A percentile compares a stretch with the other conserved stretches of the same genome.
phyloP scores from a whole-genome alignment of 2,329 filamentous ascomycete species.

The Monilinia fructicola region DNA sequence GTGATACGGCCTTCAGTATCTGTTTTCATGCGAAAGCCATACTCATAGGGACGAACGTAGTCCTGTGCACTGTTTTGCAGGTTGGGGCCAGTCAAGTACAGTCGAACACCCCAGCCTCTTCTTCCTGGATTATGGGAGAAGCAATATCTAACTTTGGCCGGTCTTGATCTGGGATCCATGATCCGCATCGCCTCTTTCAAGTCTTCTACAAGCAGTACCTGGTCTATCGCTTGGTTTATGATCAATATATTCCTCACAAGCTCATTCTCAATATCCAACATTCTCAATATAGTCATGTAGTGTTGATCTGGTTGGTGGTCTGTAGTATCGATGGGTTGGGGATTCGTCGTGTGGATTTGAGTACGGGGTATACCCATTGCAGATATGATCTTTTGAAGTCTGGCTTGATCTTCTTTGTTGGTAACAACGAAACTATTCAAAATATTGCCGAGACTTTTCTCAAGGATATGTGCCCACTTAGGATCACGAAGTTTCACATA shows the following conservation, averaged over 20 bases:
- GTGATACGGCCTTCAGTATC: slow-evolving; percentile 68
- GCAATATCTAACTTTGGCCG: slow-evolving; percentile 70
- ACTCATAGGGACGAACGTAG: slow-evolving; percentile 44
- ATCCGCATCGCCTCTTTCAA: slow-evolving; percentile 65
- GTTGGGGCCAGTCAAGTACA: slow-evolving; percentile 49
- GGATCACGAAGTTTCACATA: slow-evolving; percentile 75
- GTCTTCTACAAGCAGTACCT: slow-evolving; percentile 73
- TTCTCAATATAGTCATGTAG: slow-evolving; percentile 76
- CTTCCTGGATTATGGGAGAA: slow-evolving; percentile 65
- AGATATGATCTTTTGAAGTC: slow-evolving; percentile 65
- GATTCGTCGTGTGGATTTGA: slow-evolving; percentile 55
- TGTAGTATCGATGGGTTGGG: slow-evolving; percentile 55
- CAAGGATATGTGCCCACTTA: slow-evolving; percentile 80
- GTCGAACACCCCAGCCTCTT: slow-evolving; percentile 59
- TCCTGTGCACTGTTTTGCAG: slow-evolving; percentile 47
- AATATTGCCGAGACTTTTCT: slow-evolving; percentile 68
- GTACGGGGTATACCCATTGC: slow-evolving; percentile 46
- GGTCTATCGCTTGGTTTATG: slow-evolving; percentile 80
- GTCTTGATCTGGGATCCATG: slow-evolving; percentile 61
- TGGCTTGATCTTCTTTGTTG: slow-evolving; percentile 71
- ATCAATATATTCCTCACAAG: slow-evolving; percentile 78
- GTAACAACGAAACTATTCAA: slow-evolving; percentile 81
- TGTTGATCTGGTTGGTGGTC: slow-evolving; percentile 70
- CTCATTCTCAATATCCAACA: slow-evolving; percentile 78
- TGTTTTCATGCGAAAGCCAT: slow-evolving; percentile 71